phyloP scores from a whole-genome alignment of 257 asterid genomes.

The Eustoma russellianum region DNA sequence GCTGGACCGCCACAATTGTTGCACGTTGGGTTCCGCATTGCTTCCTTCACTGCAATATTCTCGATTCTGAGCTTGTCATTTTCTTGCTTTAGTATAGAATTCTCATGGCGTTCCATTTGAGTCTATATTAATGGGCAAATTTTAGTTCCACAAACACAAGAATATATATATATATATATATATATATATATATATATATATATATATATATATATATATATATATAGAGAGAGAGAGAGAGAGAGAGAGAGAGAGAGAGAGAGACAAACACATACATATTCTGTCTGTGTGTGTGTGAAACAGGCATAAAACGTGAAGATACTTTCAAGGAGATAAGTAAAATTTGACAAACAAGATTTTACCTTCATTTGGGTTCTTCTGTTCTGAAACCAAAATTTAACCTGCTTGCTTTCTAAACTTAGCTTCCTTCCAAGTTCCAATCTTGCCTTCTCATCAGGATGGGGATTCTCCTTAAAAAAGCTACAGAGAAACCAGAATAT shows the following conservation, averaged over 20 bases:
- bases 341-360: neutral
- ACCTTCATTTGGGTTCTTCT: conserved; percentile 91
- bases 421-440: conserved; percentile 55
- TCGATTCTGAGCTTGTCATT: conserved; percentile 68
- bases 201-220: no score
- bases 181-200: no score
- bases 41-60: conserved; percentile 59
- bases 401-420: conserved; percentile 58
- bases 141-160: neutral
- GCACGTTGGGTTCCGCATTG: conserved; percentile 54
- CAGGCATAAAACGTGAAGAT: no score
- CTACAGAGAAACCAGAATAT: conserved; percentile 16
- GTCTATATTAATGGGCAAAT: conserved; percentile 26
- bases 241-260: no score
- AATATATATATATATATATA: no score
- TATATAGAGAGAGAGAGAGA: no score
- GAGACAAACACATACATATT: no score
- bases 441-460: conserved; percentile 76
- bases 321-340: no score
- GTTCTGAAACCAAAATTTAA: conserved; percentile 87
- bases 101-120: conserved; percentile 70
- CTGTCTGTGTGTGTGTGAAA: no score
- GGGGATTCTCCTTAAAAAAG: conserved; percentile 73
- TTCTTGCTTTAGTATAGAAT: conserved; percentile 55
- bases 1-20: conserved; percentile 59